phyloP scores from a whole-genome alignment of 1,284 basidiomycete species.

The Tilletia walkeri region DNA sequence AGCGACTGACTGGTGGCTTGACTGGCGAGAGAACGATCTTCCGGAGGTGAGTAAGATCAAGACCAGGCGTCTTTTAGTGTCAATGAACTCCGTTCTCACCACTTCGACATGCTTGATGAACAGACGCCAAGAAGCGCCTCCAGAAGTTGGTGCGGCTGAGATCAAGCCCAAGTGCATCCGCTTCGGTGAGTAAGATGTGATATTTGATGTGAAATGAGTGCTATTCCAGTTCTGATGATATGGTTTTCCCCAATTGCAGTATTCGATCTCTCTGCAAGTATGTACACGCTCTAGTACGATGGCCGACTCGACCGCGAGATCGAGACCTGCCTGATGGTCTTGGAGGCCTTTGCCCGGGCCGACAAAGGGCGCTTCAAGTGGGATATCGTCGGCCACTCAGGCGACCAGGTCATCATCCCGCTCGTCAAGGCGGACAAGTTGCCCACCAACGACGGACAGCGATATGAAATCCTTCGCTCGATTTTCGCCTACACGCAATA shows the following conservation, averaged over 20 bases:
- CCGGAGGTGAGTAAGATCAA: slow-evolving; percentile 28
- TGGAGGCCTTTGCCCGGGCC: slow-evolving; percentile 52
- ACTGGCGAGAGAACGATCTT: slow-evolving; percentile 56
- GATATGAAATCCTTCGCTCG: slow-evolving; percentile 45
- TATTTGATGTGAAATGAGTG: too few relatives aligned
- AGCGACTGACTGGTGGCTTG: slow-evolving; percentile 53
- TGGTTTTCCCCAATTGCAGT: slow-evolving; percentile 22
- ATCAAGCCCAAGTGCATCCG: slow-evolving; percentile 57
- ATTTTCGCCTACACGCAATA: slow-evolving; percentile 42
- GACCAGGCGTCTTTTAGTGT: neutral
- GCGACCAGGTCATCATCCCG: slow-evolving; percentile 52
- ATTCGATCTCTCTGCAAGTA: slow-evolving; percentile 51
- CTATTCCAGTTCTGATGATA: too few relatives aligned
- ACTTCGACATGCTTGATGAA: neutral
- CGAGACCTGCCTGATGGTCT: slow-evolving; percentile 52
- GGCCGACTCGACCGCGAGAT: slow-evolving; percentile 49
- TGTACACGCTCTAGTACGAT: slow-evolving; percentile 55
- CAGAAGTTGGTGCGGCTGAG: slow-evolving; percentile 52
- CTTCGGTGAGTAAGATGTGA: slow-evolving; percentile 24
- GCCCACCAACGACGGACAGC: slow-evolving; percentile 48
- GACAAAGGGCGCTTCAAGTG: slow-evolving; percentile 48
- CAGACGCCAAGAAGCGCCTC: slow-evolving; percentile 47
- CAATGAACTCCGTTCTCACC: neutral
- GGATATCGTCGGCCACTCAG: slow-evolving; percentile 55
- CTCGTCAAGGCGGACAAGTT: slow-evolving; percentile 41